A percentile compares a stretch with the other conserved stretches of the same genome.
phyloP scores from a whole-genome alignment of 805 yeast genomes.

The Kregervanrija fluxuum region DNA sequence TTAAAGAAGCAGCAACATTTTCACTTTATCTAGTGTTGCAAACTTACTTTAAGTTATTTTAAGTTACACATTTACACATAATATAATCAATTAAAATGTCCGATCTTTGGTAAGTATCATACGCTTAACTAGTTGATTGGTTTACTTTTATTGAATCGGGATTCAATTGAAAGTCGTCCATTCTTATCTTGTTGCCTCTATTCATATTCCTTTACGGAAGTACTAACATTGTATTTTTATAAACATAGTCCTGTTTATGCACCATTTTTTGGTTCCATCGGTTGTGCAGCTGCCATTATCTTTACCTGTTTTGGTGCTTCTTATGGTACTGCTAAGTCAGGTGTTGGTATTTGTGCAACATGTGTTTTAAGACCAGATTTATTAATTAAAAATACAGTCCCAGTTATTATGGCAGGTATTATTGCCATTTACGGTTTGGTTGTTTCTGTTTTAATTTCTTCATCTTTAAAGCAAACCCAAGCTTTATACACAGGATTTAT shows the following conservation, averaged over 20 bases:
- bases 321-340: slow-evolving; percentile 98
- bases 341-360: slow-evolving; percentile 98
- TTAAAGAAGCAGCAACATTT: too few species aligned
- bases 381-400: slow-evolving; percentile 87
- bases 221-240: background rate
- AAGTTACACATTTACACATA: slow-evolving; percentile 13
- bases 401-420: slow-evolving; percentile 99
- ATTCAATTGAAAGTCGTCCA: background rate
- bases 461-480: slow-evolving; percentile 80
- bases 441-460: slow-evolving; percentile 90
- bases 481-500: slow-evolving; percentile 96
- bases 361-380: slow-evolving; percentile 96
- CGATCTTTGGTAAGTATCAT: slow-evolving; percentile 61
- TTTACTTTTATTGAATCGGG: background rate
- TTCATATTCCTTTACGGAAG: background rate
- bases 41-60: too few species aligned
- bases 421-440: slow-evolving; percentile 97
- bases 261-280: slow-evolving; percentile 98
- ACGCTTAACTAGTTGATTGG: background rate
- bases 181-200: background rate
- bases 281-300: slow-evolving; percentile 98
- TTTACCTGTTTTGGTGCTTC: slow-evolving; percentile 99
- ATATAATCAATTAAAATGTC: slow-evolving; percentile 35
- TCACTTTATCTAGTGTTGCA: too few species aligned
- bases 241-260: slow-evolving; percentile 62